These are phyloP conservation scores for Atkinsonella hypoxylon DNA, from an alignment of 2,329 filamentous ascomycete genomes.

Conservation along the genomic window DNA sequence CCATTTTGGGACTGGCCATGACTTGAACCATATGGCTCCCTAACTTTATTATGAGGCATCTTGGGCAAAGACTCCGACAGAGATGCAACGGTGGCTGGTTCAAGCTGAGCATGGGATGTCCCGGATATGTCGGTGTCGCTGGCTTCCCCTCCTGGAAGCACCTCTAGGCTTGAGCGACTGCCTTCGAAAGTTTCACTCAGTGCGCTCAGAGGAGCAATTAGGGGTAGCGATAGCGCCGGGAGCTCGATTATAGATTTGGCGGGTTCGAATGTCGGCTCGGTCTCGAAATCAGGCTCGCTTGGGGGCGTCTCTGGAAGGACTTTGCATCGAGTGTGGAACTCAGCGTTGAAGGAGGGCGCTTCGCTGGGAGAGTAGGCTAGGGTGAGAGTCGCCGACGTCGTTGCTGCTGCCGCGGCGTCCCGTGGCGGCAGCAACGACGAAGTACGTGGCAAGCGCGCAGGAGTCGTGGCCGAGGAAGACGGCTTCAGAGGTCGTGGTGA, in stretches of 20 bases:
- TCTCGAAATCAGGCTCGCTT: slow-evolving; percentile 3
- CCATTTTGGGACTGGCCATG: slow-evolving; percentile 21
- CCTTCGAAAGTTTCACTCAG: slow-evolving; percentile 9
- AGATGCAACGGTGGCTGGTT: neutral
- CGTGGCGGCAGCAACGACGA: slow-evolving; percentile 31
- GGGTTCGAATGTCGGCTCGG: neutral
- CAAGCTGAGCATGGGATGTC: slow-evolving; percentile 8
- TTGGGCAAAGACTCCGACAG: slow-evolving; percentile 6
- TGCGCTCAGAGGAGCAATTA: slow-evolving; percentile 14
- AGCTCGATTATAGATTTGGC: neutral
- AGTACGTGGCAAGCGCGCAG: slow-evolving; percentile 26
- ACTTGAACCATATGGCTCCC: slow-evolving; percentile 14
- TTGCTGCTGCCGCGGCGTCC: slow-evolving; percentile 8
- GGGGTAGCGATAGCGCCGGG: slow-evolving; percentile 11
- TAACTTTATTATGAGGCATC: slow-evolving; percentile 22
- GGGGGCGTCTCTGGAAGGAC: slow-evolving; percentile 5
- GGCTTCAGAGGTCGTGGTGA: slow-evolving; percentile 14
- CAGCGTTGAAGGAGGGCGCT: neutral
- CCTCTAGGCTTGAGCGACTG: slow-evolving; percentile 4
- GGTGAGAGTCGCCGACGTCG: slow-evolving; percentile 5
- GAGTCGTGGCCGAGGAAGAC: slow-evolving; percentile 18
- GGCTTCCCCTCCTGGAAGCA: slow-evolving; percentile 5
- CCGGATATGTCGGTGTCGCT: slow-evolving; percentile 9
- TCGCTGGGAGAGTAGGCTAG: slow-evolving; percentile 4
- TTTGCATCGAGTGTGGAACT: neutral